Base-by-base conservation (phyloP, 78 protist genomes). In the Protostelium mycophagum region DNA sequence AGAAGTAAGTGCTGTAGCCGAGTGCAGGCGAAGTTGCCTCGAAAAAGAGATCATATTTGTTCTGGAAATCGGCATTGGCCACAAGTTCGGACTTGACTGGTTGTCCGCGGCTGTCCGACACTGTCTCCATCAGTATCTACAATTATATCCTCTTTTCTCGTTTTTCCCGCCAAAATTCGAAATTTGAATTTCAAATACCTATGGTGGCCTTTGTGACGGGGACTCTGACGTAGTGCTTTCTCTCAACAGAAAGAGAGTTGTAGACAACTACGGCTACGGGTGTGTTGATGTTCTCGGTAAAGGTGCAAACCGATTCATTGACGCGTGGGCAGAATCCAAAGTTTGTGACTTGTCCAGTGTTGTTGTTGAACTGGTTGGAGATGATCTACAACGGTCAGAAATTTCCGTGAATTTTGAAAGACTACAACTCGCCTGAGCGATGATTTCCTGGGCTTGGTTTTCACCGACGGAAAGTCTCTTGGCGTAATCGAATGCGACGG, bases 401-500 rank as follows among this genome's bases (percentile, higher is more conserved):
- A n/a, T n/a, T n/a, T n/a, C n/a, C n/a, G n/a, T n/a, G n/a, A 34
- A 84, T 84, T 36, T 36, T 38, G 63, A 0, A 85, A 16, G 87
- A 34, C 0, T 35, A 28, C 51, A 28, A 31, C 28, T 23, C 38
- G 83, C 86, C 86, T 88, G 90, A 25, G 86, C 10, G 37, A 31
- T 29, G 28, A 88, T 51, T 34, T 0, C 1, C 0, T 35, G 0
- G 29, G 83, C 37, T 1, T 87, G 85, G n/a, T 29, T 9, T 83
- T 89, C 83, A 63, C 95, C 97, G 31, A 90, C 90, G 1, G 92
- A 34, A 10, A 97, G 84, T 31, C 97, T 95, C 28, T 31, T 36
- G 0, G 92, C 95, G 88, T 97, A 97, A 89, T 97, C 99, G 31
- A 88, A 88, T 9, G 97, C 94, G 9, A 96, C 98, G 38, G 85